Conservation (phyloP, 139 green algal species). For the Chlamydomonas schloesseri region DNA sequence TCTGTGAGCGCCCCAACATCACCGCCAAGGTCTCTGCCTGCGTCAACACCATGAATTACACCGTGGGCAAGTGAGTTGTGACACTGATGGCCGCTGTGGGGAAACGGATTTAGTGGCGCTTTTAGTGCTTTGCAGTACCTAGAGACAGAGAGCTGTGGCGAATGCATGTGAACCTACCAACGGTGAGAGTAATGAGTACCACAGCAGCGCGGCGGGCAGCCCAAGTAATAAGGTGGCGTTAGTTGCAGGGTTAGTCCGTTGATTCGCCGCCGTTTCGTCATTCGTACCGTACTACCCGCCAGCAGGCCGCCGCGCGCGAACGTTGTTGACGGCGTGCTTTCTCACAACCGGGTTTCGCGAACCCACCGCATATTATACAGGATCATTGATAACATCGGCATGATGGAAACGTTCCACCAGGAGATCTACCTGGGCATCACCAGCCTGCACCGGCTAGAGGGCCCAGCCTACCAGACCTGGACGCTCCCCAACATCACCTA, state of each 20-base stretch:
- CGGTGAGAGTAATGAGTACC: no score
- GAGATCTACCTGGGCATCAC: conserved; percentile 21
- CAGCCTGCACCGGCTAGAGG: not conserved
- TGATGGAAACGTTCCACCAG: conserved; percentile 25
- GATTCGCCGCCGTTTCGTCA: no score
- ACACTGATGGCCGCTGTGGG: not conserved
- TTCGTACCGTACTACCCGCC: no score
- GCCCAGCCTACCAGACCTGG: not conserved
- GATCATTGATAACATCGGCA: not conserved
- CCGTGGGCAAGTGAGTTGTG: conserved; percentile 3
- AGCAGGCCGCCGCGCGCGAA: no score
- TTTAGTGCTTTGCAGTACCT: no score
- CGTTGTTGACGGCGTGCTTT: no score
- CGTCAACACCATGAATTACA: conserved; percentile 27
- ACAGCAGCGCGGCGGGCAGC: no score
- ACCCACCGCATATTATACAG: not conserved
- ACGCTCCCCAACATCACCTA: not conserved
- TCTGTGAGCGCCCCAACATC: conserved; percentile 20
- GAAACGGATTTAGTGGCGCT: no score
- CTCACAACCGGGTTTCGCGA: no score
- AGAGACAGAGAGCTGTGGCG: no score
- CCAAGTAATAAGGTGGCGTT: no score
- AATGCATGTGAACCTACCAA: not conserved
- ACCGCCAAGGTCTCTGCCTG: conserved; percentile 16
- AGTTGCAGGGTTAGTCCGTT: no score